Evolutionary conservation across 2,329 filamentous ascomycete species (phyloP).

Genomic region (Dactylellina leptospora): DNA sequence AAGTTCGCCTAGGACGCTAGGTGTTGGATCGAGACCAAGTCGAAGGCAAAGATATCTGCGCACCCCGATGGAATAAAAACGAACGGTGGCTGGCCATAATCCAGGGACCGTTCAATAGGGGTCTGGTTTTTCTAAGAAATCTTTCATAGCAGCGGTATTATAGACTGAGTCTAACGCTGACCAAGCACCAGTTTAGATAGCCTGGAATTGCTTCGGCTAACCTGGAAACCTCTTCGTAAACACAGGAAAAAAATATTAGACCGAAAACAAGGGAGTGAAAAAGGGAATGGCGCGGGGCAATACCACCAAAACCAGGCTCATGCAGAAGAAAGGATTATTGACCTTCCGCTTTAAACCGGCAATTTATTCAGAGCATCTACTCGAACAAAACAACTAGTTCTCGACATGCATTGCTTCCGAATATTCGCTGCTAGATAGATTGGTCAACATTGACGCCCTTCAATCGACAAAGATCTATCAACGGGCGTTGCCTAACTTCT

Average conservation of each 20-base stretch:
- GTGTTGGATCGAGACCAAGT: constrained; percentile 12
- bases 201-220: constrained; percentile 1
- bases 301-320: constrained; percentile 3
- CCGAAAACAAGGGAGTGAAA: neutral
- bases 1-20: no score
- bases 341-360: constrained; percentile 2
- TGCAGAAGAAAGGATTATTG: neutral
- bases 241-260: neutral
- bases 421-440: no score
- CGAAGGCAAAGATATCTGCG: neutral
- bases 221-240: neutral
- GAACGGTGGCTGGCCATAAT: neutral
- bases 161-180: neutral
- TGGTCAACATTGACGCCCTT: no score
- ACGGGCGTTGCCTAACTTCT: no score
- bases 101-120: neutral
- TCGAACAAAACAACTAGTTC: no score
- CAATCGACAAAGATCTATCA: no score
- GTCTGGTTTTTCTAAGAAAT: neutral
- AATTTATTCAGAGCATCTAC: neutral
- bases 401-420: no score
- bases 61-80: neutral
- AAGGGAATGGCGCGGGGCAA: neutral
- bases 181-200: neutral
- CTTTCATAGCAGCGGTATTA: neutral